Evolutionary conservation across 129 eudicot genomes (phyloP).

Genomic region (Pseudognaphalium luteoalbum): DNA sequence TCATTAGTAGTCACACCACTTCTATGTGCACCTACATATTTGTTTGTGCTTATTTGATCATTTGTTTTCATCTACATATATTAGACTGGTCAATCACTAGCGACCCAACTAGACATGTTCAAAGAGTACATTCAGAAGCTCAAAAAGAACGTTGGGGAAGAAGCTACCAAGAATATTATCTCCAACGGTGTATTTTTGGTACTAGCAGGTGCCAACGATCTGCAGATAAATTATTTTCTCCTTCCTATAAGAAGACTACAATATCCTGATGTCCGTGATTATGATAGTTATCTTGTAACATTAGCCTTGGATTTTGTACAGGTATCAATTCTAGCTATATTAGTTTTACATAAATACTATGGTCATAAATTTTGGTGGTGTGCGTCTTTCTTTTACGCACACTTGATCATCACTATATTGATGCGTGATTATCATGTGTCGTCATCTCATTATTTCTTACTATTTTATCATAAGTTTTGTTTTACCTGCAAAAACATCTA

Average conservation of each 20-base stretch:
- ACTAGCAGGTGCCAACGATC: constrained; percentile 49
- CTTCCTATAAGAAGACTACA: constrained; percentile 29
- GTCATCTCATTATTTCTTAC: too few species aligned
- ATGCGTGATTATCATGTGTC: too few species aligned
- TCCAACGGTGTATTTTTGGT: constrained; percentile 36
- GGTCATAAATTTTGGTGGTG: too few species aligned
- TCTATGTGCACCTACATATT: too few species aligned
- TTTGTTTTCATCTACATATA: neutral
- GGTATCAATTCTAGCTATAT: constrained; percentile 23
- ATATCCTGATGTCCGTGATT: constrained; percentile 35
- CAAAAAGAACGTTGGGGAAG: constrained; percentile 40
- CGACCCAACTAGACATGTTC: constrained; percentile 47
- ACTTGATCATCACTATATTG: too few species aligned
- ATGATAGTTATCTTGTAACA: constrained; percentile 35
- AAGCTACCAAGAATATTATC: constrained; percentile 32
- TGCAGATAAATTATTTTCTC: constrained; percentile 31
- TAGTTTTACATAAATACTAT: too few species aligned
- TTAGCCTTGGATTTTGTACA: constrained; percentile 44
- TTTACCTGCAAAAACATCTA: too few species aligned
- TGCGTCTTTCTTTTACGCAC: too few species aligned
- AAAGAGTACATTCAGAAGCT: constrained; percentile 49
- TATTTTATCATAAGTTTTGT: too few species aligned
- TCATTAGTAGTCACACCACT: too few species aligned
- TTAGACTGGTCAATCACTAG: constrained; percentile 47
- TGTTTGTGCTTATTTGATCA: neutral